A percentile compares a stretch with the other conserved stretches of the same genome.
Evolutionary conservation across 306 rosid genomes (phyloP).

Genomic region (Trichosanthes cucumerina): DNA sequence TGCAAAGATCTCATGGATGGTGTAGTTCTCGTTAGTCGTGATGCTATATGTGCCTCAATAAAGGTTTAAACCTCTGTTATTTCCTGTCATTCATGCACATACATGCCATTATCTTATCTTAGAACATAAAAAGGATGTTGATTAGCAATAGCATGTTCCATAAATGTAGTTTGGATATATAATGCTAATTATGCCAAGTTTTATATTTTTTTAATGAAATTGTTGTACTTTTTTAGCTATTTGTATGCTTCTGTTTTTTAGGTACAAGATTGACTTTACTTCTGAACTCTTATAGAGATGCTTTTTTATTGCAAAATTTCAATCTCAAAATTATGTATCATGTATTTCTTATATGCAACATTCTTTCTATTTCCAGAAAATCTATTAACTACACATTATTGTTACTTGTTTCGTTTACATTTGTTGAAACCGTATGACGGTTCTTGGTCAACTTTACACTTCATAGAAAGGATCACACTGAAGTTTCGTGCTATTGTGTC

Average conservation of each 20-base stretch:
- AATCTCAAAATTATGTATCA: background rate
- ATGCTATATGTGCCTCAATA: constrained; percentile 89
- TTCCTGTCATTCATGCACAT: background rate
- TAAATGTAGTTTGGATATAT: background rate
- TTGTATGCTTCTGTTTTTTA: background rate
- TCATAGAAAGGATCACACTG: background rate
- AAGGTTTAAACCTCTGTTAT: constrained; percentile 44
- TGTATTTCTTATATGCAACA: background rate
- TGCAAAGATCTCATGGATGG: constrained; percentile 87
- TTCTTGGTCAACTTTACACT: background rate
- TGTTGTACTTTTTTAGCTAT: background rate
- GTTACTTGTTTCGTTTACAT: background rate
- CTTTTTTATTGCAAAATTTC: background rate
- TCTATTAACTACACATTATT: background rate
- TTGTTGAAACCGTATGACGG: background rate
- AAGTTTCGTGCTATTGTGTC: no score
- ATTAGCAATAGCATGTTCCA: background rate
- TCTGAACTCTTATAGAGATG: background rate
- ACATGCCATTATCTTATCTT: background rate
- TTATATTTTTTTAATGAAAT: background rate
- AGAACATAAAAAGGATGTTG: background rate
- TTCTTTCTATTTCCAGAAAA: background rate
- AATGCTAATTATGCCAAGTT: background rate
- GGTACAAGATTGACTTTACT: background rate
- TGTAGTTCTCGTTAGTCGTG: constrained; percentile 81